Percentiles rank a stretch among this genome's conserved stretches.
Evolutionary conservation across 208 protist genomes (phyloP).

Genomic region (Leishmania lainsoni): DNA sequence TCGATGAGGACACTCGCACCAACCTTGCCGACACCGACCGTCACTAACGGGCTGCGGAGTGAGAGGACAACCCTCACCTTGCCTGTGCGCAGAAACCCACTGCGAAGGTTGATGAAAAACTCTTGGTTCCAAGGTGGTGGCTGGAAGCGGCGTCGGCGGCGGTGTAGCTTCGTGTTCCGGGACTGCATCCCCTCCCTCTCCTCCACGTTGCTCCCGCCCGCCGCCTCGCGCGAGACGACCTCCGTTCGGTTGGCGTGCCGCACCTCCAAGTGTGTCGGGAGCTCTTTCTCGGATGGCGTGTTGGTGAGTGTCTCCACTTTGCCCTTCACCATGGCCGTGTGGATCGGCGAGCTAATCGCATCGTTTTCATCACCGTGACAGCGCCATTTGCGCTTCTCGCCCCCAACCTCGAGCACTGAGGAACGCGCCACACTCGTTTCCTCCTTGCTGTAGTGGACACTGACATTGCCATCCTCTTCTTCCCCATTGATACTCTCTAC

Average conservation of each 20-base stretch:
- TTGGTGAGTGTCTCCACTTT: slow-evolving; percentile 15
- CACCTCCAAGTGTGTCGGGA: slow-evolving; percentile 9
- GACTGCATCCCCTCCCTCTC: neutral
- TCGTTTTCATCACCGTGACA: neutral
- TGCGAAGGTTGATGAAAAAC: slow-evolving; percentile 41
- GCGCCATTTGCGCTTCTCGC: slow-evolving; percentile 10
- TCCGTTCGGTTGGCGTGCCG: neutral
- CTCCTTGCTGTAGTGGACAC: neutral
- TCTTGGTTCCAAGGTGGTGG: slow-evolving; percentile 30
- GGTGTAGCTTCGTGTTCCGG: slow-evolving; percentile 9
- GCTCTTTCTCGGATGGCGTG: slow-evolving; percentile 10
- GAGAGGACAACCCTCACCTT: slow-evolving; percentile 38
- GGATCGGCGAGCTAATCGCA: neutral
- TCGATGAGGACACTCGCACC: slow-evolving; percentile 45
- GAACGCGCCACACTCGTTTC: neutral
- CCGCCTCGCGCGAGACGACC: neutral
- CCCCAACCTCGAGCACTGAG: neutral
- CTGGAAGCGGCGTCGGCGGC: slow-evolving; percentile 6
- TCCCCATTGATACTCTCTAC: neutral
- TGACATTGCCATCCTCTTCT: slow-evolving; percentile 1
- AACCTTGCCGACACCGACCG: slow-evolving; percentile 26
- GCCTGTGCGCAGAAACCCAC: slow-evolving; percentile 32
- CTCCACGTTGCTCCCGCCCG: neutral
- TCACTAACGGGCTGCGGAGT: slow-evolving; percentile 60
- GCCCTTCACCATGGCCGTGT: slow-evolving; percentile 14